Base-by-base conservation (phyloP, 768 basidiomycete genomes). In the Fomitopsis pulvina region DNA sequence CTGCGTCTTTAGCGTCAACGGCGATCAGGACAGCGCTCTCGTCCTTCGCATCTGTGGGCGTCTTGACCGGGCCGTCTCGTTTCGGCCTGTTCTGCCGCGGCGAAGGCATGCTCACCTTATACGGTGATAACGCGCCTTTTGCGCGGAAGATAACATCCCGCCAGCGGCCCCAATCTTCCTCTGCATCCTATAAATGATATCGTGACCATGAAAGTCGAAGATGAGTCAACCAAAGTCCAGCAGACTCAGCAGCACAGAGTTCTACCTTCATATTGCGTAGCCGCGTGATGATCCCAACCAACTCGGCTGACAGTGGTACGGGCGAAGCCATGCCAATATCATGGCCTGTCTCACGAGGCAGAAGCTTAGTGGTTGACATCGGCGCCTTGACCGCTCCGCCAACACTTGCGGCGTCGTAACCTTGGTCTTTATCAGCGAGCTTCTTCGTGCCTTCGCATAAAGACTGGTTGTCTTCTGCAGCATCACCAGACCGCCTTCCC, bases 281-380 rank as follows among this genome's bases (percentile, higher is more conserved):
- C 20, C 77, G 72, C 11, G 80, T 85, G 60, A 94, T 92, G n/a
- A 92, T 71, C 1, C 73, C 76, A 6, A 89, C 84, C 18, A 89
- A 87, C 58, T 89, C 83, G 4, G 73, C 71, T 3, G 87, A 88
- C 14, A 94, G 71, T 0, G 84, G 82, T 0, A 91, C 83, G 11
- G 89, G 89, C 1, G 90, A 91, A 2, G 86, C 84, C 83, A 90
- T 85, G 4, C 90, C 90, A 48, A 91, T 89, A 61, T 91, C 90
- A 50, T 85, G 77, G 1, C 90, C 90, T 0, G 88, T 90, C 69
- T 92, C 90, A 41, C 90, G 79, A 0, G 90, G 90, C 27, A 92
- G 73, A 6, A 80, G 69, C 57, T 78, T 82, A 9, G 60, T 46
- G 18, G 44, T 48, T 16, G 62, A 48, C 7, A 41, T 21, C 22